Base-by-base conservation (phyloP, 164 flowering plant species). In the Berberis vulgaris region DNA sequence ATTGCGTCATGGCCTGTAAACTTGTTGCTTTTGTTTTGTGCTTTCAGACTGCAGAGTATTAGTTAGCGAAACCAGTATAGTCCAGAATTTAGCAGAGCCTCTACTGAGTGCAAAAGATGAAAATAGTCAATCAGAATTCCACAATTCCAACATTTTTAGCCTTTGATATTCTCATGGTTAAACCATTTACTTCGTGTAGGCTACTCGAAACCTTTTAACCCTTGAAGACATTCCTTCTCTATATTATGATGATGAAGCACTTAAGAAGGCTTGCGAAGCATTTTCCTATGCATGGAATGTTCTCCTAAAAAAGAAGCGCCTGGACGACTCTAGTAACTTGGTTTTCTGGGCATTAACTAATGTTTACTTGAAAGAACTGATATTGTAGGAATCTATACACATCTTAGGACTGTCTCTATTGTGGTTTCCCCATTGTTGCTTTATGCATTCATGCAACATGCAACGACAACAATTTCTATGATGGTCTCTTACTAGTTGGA, bases 121-220 rank as follows among this genome's bases (percentile, higher is more conserved):
- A 43, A 56, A 69, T 49, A 67, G 55, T 26, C 45, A 0, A 58
- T 59, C 63, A 4, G 54, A 62, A 52, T 13, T 74, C 61, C 45
- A 55, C 12, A 68, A 69, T 8, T 73, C 81, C 4, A 63, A 77
- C 62, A 75, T 81, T 39, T 4, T 86, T 38, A 78, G 88, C 69
- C 73, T 41, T 50, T 89, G 71, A 74, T 79, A 42, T 92, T 92
- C 76, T 87, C 91, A 43, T 92, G 98, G 96, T 57, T 88, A 11
- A 78, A 80, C 61, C 81, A 89, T 26, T 26, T 26, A 26, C 26
- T 26, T 26, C 26, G 26, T 26, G 26, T 26, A 26, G 26, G 26
- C 26, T 26, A 26, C 26, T 26, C 26, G 26, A 26, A 26, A 26
- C 26, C 26, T 26, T 26, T 26, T 26, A 26, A 26, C 26, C 42